These are phyloP conservation scores for Teunomyces barrocoloradensis DNA, from an alignment of 805 yeast genomes.

Conservation along the genomic window DNA sequence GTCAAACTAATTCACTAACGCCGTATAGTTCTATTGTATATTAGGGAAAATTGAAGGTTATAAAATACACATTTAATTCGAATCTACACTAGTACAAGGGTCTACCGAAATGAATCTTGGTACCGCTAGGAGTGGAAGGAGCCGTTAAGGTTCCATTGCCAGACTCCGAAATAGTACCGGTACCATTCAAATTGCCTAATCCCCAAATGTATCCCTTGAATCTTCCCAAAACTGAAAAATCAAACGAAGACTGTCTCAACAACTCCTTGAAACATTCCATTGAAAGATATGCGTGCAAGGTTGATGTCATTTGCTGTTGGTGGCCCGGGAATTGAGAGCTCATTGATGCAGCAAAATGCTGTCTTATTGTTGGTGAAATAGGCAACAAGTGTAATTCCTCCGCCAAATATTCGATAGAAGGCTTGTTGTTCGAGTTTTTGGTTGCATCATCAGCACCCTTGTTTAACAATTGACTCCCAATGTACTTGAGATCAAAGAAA, in stretches of 20 bases:
- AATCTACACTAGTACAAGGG: conserved; percentile 7
- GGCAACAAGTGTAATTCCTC: conserved; percentile 67
- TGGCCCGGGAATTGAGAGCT: conserved; percentile 17
- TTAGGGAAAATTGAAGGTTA: conserved; percentile 5
- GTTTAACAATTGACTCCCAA: conserved; percentile 37
- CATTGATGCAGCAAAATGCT: conserved; percentile 17
- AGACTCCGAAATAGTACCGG: conserved; percentile 3
- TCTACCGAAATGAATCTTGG: conserved; percentile 32
- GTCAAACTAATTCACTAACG: conserved; percentile 15
- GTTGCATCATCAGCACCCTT: conserved; percentile 13
- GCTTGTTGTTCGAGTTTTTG: conserved; percentile 27
- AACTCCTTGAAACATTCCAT: conserved; percentile 65
- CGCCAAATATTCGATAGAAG: conserved; percentile 60
- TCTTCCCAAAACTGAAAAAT: conserved; percentile 23
- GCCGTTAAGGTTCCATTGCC: conserved; percentile 7
- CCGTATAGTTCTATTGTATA: conserved; percentile 4
- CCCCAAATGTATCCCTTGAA: conserved; percentile 56
- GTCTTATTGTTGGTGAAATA: conserved; percentile 48
- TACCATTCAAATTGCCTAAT: conserved; percentile 27
- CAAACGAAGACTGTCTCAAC: conserved; percentile 26
- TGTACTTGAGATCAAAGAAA: conserved; percentile 74
- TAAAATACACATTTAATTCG: conserved; percentile 2
- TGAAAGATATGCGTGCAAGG: conserved; percentile 63
- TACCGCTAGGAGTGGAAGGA: conserved; percentile 25
- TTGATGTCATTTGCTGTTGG: conserved; percentile 40